Percentiles rank a stretch among this genome's conserved stretches.
phyloP scores from a whole-genome alignment of 73 alveolate species.

The Paramecium sonneborni region DNA sequence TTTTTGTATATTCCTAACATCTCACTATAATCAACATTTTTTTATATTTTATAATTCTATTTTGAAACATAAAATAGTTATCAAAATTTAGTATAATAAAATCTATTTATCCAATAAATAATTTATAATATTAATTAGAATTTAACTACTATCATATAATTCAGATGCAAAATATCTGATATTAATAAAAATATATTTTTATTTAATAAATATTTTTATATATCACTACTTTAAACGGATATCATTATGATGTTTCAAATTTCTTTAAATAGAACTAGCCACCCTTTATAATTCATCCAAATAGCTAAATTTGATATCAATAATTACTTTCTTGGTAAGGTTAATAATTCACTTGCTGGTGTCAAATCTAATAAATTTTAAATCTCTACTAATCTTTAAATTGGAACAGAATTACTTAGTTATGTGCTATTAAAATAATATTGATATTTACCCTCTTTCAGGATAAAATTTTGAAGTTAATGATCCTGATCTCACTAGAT shows the following conservation, averaged over 20 bases:
- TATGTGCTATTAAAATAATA: not conserved
- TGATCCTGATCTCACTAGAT: not conserved
- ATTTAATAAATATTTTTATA: not conserved
- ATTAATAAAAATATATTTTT: not conserved
- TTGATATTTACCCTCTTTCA: not conserved
- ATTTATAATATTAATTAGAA: too few relatives aligned
- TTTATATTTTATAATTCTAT: too few relatives aligned
- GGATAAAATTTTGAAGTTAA: constrained; percentile 5
- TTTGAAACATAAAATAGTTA: too few relatives aligned
- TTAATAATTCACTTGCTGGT: constrained; percentile 25
- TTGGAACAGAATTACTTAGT: not conserved
- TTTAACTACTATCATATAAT: too few relatives aligned
- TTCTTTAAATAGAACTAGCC: not conserved
- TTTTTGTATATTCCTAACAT: too few relatives aligned
- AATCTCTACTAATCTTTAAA: constrained; percentile 6
- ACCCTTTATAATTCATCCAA: constrained; percentile 45
- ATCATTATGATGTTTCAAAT: constrained; percentile 16
- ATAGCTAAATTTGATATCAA: not conserved
- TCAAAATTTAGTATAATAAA: too few relatives aligned
- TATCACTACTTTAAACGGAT: not conserved
- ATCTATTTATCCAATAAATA: too few relatives aligned
- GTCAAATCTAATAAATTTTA: constrained; percentile 22
- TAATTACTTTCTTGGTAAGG: constrained; percentile 37
- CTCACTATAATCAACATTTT: too few relatives aligned
- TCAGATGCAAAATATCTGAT: too few relatives aligned